Evolutionary conservation across 768 basidiomycete genomes (phyloP).

Genomic region (Suillus fuscotomentosus): DNA sequence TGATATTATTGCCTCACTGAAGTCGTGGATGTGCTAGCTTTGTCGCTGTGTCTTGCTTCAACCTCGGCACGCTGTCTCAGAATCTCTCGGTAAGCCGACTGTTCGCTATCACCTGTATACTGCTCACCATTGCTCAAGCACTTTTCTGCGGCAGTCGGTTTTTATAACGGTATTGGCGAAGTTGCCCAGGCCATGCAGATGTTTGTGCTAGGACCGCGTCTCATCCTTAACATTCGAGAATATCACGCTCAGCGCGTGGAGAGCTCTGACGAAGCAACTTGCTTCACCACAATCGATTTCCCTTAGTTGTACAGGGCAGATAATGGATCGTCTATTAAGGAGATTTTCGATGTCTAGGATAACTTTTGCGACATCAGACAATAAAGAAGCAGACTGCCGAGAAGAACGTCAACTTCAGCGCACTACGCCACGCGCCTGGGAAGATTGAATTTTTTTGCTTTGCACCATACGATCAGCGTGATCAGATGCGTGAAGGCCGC

Average conservation of each 20-base stretch:
- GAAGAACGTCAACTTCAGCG: neutral
- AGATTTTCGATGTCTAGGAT: neutral
- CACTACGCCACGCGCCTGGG: neutral
- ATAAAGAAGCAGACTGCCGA: neutral
- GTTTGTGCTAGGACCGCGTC: neutral
- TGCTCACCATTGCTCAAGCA: neutral
- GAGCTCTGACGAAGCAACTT: neutral
- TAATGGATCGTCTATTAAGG: neutral
- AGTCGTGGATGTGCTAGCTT: neutral
- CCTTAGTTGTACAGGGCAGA: neutral
- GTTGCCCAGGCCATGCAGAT: neutral
- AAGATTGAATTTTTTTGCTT: neutral
- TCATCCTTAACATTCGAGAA: neutral
- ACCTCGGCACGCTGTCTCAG: neutral
- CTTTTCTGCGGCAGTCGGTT: neutral
- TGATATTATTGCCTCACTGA: neutral
- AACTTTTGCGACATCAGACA: neutral
- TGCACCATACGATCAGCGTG: neutral
- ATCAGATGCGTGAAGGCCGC: too few species aligned
- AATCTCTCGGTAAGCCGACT: neutral
- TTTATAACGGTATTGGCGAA: neutral
- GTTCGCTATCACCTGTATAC: neutral
- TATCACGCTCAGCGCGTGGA: neutral
- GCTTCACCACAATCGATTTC: neutral
- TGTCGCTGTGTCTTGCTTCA: neutral